A percentile compares a stretch with the other conserved stretches of the same genome.
These are phyloP conservation scores for Leccinum ochraceum DNA, from an alignment of 768 basidiomycete species.

Conservation along the genomic window DNA sequence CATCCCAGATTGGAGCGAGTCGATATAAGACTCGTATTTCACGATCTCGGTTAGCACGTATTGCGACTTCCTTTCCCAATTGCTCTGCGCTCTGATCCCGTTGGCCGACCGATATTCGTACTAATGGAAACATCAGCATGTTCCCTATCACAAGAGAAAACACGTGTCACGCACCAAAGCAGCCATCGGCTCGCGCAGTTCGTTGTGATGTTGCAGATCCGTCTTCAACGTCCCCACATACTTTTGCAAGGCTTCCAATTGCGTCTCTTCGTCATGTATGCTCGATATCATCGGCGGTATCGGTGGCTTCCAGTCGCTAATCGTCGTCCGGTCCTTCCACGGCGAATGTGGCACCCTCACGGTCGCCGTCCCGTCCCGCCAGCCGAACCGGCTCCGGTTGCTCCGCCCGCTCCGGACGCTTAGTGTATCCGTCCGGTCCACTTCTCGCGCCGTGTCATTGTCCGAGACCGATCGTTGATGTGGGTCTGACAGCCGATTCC, in stretches of 20 bases:
- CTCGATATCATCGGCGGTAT: constrained; percentile 82
- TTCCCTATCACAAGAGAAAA: background rate
- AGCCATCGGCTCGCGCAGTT: constrained; percentile 79
- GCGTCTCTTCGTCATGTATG: constrained; percentile 87
- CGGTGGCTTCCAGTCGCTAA: constrained; percentile 96
- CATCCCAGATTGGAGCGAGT: constrained; percentile 85
- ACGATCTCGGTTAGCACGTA: constrained; percentile 90
- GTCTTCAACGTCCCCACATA: constrained; percentile 74
- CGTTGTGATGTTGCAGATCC: constrained; percentile 83
- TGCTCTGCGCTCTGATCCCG: constrained; percentile 72
- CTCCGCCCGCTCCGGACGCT: constrained; percentile 80
- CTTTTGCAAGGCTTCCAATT: constrained; percentile 84
- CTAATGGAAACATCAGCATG: constrained; percentile 27
- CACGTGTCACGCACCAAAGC: constrained; percentile 52
- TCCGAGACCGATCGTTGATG: constrained; percentile 60
- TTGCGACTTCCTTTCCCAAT: constrained; percentile 93
- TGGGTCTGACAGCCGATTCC: constrained; percentile 75
- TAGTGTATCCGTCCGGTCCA: constrained; percentile 57
- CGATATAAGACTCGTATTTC: constrained; percentile 95
- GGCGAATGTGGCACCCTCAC: constrained; percentile 69
- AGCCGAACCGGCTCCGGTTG: constrained; percentile 69
- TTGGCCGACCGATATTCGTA: constrained; percentile 79
- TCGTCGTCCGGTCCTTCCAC: constrained; percentile 69
- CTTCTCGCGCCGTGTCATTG: constrained; percentile 49
- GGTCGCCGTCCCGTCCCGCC: constrained; percentile 67